Evolutionary conservation across 177 flowering plant genomes (phyloP).

Genomic region (Vitis hybrid): DNA sequence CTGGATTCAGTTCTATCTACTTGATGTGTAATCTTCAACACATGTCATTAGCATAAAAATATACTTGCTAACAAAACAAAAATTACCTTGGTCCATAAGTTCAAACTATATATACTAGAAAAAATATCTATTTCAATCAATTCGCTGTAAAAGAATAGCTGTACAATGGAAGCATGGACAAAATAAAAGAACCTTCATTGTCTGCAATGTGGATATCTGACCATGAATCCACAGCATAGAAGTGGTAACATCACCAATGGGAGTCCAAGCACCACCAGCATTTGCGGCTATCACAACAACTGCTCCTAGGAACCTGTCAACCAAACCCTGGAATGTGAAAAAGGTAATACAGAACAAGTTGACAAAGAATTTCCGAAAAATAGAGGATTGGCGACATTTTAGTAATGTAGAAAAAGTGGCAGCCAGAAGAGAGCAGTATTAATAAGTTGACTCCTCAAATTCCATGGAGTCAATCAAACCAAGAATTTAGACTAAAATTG

Average conservation of each 20-base stretch:
- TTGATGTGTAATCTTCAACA: not conserved
- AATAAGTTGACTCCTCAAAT: not conserved
- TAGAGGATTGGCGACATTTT: too few relatives aligned
- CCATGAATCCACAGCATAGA: conserved; percentile 99
- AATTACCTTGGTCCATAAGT: not conserved
- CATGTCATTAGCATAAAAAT: not conserved
- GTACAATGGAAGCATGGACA: not conserved
- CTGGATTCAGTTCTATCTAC: not conserved
- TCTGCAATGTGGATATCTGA: conserved; percentile 87
- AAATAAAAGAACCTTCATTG: conserved; percentile 66
- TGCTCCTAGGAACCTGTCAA: conserved; percentile 84
- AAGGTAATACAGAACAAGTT: not conserved
- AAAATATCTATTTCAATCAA: too few relatives aligned
- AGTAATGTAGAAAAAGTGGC: not conserved
- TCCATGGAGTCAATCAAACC: not conserved
- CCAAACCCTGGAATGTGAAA: conserved; percentile 9
- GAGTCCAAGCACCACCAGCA: conserved; percentile 99
- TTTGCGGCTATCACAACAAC: conserved; percentile 97
- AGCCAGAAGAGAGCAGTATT: not conserved
- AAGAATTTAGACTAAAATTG: not conserved
- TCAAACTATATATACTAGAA: too few relatives aligned
- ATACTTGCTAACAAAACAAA: not conserved
- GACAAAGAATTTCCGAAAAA: too few relatives aligned
- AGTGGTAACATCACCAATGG: conserved; percentile 98
- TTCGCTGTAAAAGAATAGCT: too few relatives aligned